Conservation (phyloP, 169 alveolate genomes). For the Amoebophrya sp. region DNA sequence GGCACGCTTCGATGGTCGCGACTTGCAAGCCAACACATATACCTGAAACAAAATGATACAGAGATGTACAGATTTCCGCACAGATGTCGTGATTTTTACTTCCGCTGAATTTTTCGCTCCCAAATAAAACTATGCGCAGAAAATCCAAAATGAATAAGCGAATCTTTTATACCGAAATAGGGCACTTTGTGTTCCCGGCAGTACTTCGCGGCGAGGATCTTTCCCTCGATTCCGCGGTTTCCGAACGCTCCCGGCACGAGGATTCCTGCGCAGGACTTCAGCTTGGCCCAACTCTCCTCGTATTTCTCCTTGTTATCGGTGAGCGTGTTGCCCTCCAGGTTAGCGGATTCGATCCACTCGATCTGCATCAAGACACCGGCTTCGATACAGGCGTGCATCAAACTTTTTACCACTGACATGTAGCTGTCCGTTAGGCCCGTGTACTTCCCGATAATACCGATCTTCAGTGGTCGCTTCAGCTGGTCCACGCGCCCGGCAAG, state of each 20-base stretch:
- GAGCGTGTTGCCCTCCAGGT: conserved; percentile 50
- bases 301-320: conserved; percentile 42
- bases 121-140: no score
- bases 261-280: conserved; percentile 72
- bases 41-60: no score
- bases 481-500: conserved; percentile 32
- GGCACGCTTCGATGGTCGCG: conserved; percentile 65
- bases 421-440: conserved; percentile 85
- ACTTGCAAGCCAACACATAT: conserved; percentile 90
- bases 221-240: conserved; percentile 84
- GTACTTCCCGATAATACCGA: conserved; percentile 89
- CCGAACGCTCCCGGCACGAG: conserved; percentile 94
- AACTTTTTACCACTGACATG: conserved; percentile 81
- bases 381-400: conserved; percentile 83
- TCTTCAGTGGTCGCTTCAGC: conserved; percentile 52
- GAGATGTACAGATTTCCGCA: no score
- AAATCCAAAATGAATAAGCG: not conserved
- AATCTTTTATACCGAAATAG: not conserved
- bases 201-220: conserved; percentile 65
- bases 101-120: no score
- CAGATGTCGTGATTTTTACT: no score
- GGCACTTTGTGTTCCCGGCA: conserved; percentile 66
- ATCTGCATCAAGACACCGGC: conserved; percentile 58
- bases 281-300: conserved; percentile 59
- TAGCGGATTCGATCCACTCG: conserved; percentile 65